A percentile compares a stretch with the other conserved stretches of the same genome.
phyloP scores from a whole-genome alignment of 768 basidiomycete genomes.

The Pisolithus marmoratus region DNA sequence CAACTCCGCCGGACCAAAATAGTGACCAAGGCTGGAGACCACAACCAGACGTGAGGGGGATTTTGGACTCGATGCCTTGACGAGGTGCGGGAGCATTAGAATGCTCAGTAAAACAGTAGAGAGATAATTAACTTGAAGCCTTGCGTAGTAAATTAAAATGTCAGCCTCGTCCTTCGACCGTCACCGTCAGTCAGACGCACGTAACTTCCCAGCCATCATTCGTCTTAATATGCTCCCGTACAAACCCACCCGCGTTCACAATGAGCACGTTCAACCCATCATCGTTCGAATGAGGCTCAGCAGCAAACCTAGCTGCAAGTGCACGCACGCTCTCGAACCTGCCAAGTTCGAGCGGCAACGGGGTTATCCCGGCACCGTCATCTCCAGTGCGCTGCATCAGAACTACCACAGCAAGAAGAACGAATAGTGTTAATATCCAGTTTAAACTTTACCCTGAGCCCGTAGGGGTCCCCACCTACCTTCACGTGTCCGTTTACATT shows the following conservation, averaged over 20 bases:
- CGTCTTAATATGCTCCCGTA: slow-evolving; percentile 19
- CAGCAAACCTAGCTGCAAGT: slow-evolving; percentile 27
- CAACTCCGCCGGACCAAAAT: slow-evolving; percentile 3
- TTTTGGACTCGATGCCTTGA: slow-evolving; percentile 15
- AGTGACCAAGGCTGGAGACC: slow-evolving; percentile 28
- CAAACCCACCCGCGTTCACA: slow-evolving; percentile 24
- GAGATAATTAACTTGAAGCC: slow-evolving; percentile 32
- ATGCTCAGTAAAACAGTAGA: slow-evolving; percentile 30
- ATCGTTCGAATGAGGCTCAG: slow-evolving; percentile 11
- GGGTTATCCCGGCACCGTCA: slow-evolving; percentile 11
- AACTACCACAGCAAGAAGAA: slow-evolving; percentile 1
- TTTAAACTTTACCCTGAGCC: background rate
- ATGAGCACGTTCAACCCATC: slow-evolving; percentile 25
- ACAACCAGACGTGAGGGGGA: slow-evolving; percentile 24
- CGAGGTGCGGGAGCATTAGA: slow-evolving; percentile 30
- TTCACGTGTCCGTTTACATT: slow-evolving; percentile 18
- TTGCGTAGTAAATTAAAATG: slow-evolving; percentile 5
- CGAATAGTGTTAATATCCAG: background rate
- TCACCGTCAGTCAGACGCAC: slow-evolving; percentile 21
- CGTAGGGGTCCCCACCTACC: slow-evolving; percentile 5
- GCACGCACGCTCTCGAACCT: slow-evolving; percentile 27
- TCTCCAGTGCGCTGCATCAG: slow-evolving; percentile 13
- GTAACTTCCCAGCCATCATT: slow-evolving; percentile 43
- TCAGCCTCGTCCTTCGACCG: background rate
- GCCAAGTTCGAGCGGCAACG: slow-evolving; percentile 31